Evolutionary conservation across 768 basidiomycete species (phyloP), one percentile per base, ranked within the genome.

Genomic region (Mycena vulgaris): DNA sequence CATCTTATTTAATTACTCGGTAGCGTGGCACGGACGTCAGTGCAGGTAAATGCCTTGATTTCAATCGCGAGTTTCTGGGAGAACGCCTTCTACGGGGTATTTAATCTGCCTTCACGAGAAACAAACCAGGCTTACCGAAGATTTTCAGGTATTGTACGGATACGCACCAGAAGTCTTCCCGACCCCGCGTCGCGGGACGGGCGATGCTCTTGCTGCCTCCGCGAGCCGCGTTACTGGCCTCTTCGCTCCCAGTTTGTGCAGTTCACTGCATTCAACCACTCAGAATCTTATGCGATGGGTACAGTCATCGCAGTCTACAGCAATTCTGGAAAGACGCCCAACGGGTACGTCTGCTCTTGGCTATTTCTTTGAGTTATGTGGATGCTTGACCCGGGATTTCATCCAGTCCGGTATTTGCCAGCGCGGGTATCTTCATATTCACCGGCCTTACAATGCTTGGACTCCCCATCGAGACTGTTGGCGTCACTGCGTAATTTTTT

Each of bases 151-250:
- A 16, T 75, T 87, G 27, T 87, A 86, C 49, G 59, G 83, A 80
- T 42, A 86, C 66, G 86, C 86, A 2, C 88, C 88, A 23, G 87
- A 89, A 74, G 66, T 89, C 23, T 89, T 89, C 78, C 88, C 88
- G 17, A 86, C 88, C 4, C 85, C 80, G 65, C 83, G 86, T 55
- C 80, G 87, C 63, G 89, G 89, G 14, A 90, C 89, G 1, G 89
- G 89, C 27, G 88, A 87, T 48, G 88, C 86, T 14, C 79, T 90
- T 37, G 86, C 87, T 27, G 81, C 88, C 3, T 81, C 83, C 17
- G 84, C 87, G 17, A 89, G 87, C 74, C 83, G 90, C 21, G 74
- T 92, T 45, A 89, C 89, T 63, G 90, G 90, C 27, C 83, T 92
- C 71, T 88, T 90, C 83, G 86, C 84, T 57, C 68, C 84, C 1